Base-by-base conservation (phyloP, 2,329 filamentous ascomycete species). In the Aspergillus candidus region DNA sequence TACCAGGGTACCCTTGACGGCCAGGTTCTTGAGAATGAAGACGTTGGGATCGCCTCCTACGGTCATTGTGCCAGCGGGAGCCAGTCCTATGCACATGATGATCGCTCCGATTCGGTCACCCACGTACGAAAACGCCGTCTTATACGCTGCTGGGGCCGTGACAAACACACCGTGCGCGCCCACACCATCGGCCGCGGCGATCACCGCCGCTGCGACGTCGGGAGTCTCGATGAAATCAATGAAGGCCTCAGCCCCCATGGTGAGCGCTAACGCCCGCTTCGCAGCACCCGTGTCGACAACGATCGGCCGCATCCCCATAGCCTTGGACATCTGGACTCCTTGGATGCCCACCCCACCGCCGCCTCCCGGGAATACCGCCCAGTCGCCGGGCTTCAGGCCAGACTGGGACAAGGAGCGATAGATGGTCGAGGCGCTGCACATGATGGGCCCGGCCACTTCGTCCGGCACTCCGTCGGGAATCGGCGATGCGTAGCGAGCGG, bases 341-440 rank as follows among this genome's bases (percentile, higher is more conserved):
- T 79, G 77, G 46, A 79, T 75, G 3, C 78, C 77, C 3, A 80
- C 73, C 12, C 73, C 77, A 32, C 74, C 75, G 7, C 77, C 77
- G 0, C 73, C 57, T 3, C 59, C 60, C 0, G 59, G 58, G 22
- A 61, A 61, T 2, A 60, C 58, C 1, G 75, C 73, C 73, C 74
- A 80, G 39, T 79, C 65, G 8, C 76, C 74, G 0, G 76, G 63
- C 44, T 65, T 65, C 4, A 79, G 61, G 2, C 65, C 68, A 0
- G 73, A 74, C 33, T 77, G 73, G 11, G 73, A 68, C 39, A 82
- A 63, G 2, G 77, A 75, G 3, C 75, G 71, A 57, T 81, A 78
- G 48, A 80, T 76, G 1, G 79, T 82, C 6, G 71, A 73, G 0
- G 75, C 76, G 35, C 67, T 72, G 62, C 79, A 82, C 76, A 82